Conservation (phyloP, 371 early-diverging fungal species). For the Mucor indicus region DNA sequence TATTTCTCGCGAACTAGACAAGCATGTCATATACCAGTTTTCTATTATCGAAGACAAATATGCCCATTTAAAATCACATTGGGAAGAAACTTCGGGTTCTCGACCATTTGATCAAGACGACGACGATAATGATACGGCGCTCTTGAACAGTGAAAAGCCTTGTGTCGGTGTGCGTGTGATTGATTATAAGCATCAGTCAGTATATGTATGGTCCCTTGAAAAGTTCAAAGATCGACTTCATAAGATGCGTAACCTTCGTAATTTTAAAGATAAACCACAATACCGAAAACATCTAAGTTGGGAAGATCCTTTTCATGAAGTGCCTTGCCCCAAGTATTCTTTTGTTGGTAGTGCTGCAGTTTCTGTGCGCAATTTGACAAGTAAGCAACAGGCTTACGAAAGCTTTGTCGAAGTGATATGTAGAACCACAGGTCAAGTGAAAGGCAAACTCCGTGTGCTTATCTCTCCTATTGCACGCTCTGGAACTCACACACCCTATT, state of each 20-base stretch:
- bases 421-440: slow-evolving; percentile 48
- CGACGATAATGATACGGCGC: slow-evolving; percentile 17
- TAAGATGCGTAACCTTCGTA: slow-evolving; percentile 75
- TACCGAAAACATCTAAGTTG: slow-evolving; percentile 68
- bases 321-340: slow-evolving; percentile 60
- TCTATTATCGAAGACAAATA: slow-evolving; percentile 62
- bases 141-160: slow-evolving; percentile 35
- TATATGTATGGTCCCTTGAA: slow-evolving; percentile 76
- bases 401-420: slow-evolving; percentile 61
- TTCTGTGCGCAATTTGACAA: slow-evolving; percentile 49
- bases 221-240: slow-evolving; percentile 63
- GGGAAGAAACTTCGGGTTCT: slow-evolving; percentile 58
- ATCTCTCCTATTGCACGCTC: slow-evolving; percentile 38
- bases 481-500: background rate
- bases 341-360: slow-evolving; percentile 66
- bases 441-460: slow-evolving; percentile 44
- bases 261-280: slow-evolving; percentile 67
- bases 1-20: slow-evolving; percentile 75
- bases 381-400: slow-evolving; percentile 46
- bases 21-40: slow-evolving; percentile 80
- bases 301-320: slow-evolving; percentile 75
- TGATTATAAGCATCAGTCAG: slow-evolving; percentile 64
- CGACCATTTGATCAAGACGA: slow-evolving; percentile 34
- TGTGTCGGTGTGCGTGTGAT: slow-evolving; percentile 69
- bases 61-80: slow-evolving; percentile 54